Conservation (phyloP, 1,284 basidiomycete genomes). For the Amylostereum areolatum region DNA sequence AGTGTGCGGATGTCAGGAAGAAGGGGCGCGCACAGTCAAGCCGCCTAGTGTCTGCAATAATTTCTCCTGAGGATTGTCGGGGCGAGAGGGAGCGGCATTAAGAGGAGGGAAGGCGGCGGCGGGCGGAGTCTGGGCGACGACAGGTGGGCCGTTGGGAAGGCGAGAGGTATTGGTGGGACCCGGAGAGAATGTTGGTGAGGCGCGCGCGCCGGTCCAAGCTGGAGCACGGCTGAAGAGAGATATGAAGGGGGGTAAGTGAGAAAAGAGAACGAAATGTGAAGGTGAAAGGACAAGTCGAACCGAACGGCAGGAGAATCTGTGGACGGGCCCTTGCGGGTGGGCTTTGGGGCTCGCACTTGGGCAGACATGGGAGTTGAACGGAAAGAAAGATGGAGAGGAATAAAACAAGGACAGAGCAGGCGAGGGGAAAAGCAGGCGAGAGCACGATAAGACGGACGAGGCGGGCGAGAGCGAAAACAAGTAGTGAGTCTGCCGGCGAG, state of each 20-base stretch:
- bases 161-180: slow-evolving; percentile 37
- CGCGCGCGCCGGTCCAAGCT: slow-evolving; percentile 60
- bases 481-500: too few species aligned
- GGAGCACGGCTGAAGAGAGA: slow-evolving; percentile 38
- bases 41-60: slow-evolving; percentile 56
- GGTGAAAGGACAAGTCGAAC: slow-evolving; percentile 31
- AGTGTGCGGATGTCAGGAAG: slow-evolving; percentile 3
- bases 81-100: slow-evolving; percentile 38
- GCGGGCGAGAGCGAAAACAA: too few species aligned
- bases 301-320: slow-evolving; percentile 41
- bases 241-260: slow-evolving; percentile 6
- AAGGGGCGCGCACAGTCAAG: slow-evolving; percentile 51
- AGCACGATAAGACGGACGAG: background rate
- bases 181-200: slow-evolving; percentile 63
- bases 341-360: slow-evolving; percentile 53
- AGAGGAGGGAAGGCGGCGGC: slow-evolving; percentile 46
- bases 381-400: slow-evolving; percentile 27
- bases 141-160: slow-evolving; percentile 35
- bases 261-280: slow-evolving; percentile 8
- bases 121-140: slow-evolving; percentile 19
- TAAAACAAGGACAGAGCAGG: slow-evolving; percentile 1
- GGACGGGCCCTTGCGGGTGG: slow-evolving; percentile 48
- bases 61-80: slow-evolving; percentile 45
- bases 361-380: slow-evolving; percentile 45
- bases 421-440: background rate